Percentiles rank a stretch among this genome's conserved stretches.
Evolutionary conservation across 1,139 yeast species (phyloP).

Genomic region (Lodderomyces oxycetoniae): DNA sequence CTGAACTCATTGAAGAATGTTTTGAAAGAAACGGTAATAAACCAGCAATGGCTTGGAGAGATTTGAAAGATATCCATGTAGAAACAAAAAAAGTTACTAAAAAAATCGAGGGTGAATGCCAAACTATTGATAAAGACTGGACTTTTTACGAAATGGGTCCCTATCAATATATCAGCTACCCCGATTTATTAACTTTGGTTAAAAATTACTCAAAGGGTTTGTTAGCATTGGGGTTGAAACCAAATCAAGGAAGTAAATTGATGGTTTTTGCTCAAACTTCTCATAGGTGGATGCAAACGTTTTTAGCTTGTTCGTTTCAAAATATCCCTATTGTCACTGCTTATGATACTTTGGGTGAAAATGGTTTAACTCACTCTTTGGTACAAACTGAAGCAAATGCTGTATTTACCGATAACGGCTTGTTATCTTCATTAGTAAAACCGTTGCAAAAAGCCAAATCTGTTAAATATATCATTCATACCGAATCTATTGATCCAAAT

Average conservation of each 20-base stretch:
- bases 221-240: slow-evolving; percentile 65
- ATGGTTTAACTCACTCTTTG: slow-evolving; percentile 83
- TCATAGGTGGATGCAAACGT: slow-evolving; percentile 86
- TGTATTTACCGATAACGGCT: slow-evolving; percentile 75
- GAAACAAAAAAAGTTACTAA: slow-evolving; percentile 76
- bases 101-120: slow-evolving; percentile 70
- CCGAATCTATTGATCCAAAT: slow-evolving; percentile 53
- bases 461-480: slow-evolving; percentile 67
- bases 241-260: slow-evolving; percentile 56
- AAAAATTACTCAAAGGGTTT: slow-evolving; percentile 71
- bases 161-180: slow-evolving; percentile 63
- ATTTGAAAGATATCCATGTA: slow-evolving; percentile 62
- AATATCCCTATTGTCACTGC: slow-evolving; percentile 90
- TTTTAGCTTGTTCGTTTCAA: slow-evolving; percentile 72
- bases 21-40: slow-evolving; percentile 50
- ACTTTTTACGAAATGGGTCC: slow-evolving; percentile 71
- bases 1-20: slow-evolving; percentile 65
- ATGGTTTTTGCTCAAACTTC: slow-evolving; percentile 87
- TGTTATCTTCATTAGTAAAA: slow-evolving; percentile 59
- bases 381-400: slow-evolving; percentile 75
- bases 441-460: slow-evolving; percentile 66
- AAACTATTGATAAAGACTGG: slow-evolving; percentile 81
- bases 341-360: slow-evolving; percentile 92
- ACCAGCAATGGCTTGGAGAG: slow-evolving; percentile 78
- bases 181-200: slow-evolving; percentile 48